These are phyloP conservation scores for Candida succiphila DNA, from an alignment of 805 yeast genomes.

Conservation along the genomic window DNA sequence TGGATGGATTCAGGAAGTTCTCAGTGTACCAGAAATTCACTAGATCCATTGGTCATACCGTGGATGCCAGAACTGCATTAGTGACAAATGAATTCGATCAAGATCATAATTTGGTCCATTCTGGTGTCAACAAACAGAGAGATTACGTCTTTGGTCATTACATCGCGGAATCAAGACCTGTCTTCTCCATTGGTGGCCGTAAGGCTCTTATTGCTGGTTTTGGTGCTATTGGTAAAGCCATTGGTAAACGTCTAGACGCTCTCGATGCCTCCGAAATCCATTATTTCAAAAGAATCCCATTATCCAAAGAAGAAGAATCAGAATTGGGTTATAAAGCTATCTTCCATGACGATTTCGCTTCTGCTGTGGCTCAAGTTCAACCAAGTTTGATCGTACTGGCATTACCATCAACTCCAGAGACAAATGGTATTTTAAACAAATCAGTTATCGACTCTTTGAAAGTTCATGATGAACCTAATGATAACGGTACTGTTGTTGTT, in stretches of 20 bases:
- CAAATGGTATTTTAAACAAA: conserved; percentile 43
- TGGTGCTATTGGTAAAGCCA: conserved; percentile 63
- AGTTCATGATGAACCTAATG: no score
- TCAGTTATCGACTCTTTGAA: conserved; percentile 34
- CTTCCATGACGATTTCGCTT: conserved; percentile 35
- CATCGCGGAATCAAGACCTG: conserved; percentile 32
- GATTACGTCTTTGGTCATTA: conserved; percentile 31
- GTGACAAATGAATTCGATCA: conserved; percentile 19
- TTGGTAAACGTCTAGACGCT: conserved; percentile 44
- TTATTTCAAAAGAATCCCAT: conserved; percentile 46
- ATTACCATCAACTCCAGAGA: conserved; percentile 54
- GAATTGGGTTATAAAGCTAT: conserved; percentile 34
- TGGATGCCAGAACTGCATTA: conserved; percentile 28
- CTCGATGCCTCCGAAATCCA: conserved; percentile 52
- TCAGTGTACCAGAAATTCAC: conserved; percentile 34
- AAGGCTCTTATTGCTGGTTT: conserved; percentile 61
- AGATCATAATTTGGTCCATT: conserved; percentile 9
- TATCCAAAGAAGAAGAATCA: conserved; percentile 24
- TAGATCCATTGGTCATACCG: conserved; percentile 30
- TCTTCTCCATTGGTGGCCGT: conserved; percentile 47
- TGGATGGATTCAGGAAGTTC: conserved; percentile 52
- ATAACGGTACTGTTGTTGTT: conserved; percentile 49
- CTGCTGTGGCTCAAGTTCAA: conserved; percentile 10
- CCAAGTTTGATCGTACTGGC: conserved; percentile 53
- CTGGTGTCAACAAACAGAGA: conserved; percentile 14